These are phyloP conservation scores for Nephelium lappaceum DNA, from an alignment of 345 rosid genomes.

Conservation along the genomic window DNA sequence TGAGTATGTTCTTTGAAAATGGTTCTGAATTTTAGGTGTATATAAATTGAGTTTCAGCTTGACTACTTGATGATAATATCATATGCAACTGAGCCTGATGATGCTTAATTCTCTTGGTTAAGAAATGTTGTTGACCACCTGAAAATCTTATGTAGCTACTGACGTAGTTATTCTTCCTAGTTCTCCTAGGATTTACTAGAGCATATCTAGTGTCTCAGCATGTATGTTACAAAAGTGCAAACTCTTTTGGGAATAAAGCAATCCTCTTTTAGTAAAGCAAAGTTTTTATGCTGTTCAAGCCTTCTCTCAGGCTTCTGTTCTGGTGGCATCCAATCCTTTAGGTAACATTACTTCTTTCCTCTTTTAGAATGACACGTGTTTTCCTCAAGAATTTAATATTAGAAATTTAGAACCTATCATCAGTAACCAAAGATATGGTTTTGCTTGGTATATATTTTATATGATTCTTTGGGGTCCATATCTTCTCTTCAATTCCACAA, in stretches of 20 bases:
- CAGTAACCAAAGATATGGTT: neutral
- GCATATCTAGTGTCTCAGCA: neutral
- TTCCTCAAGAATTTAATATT: neutral
- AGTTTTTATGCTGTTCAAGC: neutral
- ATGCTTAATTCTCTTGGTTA: neutral
- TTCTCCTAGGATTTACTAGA: conserved; percentile 3
- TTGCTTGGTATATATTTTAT: neutral
- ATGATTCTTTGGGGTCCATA: neutral
- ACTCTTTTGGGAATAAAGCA: conserved; percentile 20
- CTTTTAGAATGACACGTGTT: conserved; percentile 14
- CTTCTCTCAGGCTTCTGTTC: conserved; percentile 10
- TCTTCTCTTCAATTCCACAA: neutral
- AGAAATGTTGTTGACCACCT: conserved; percentile 12
- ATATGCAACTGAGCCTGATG: neutral
- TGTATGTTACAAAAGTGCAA: conserved; percentile 1
- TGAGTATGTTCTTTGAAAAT: neutral
- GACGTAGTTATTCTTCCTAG: neutral
- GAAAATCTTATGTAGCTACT: neutral
- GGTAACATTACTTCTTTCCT: neutral
- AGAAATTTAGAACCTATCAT: neutral
- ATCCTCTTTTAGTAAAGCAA: neutral
- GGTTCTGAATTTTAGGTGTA: neutral
- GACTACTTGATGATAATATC: neutral
- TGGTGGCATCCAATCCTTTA: conserved; percentile 12
- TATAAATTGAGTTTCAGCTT: neutral